A percentile compares a stretch with the other conserved stretches of the same genome.
phyloP scores from a whole-genome alignment of 2,329 filamentous ascomycete species.

The Ophiostoma triangulosporum region DNA sequence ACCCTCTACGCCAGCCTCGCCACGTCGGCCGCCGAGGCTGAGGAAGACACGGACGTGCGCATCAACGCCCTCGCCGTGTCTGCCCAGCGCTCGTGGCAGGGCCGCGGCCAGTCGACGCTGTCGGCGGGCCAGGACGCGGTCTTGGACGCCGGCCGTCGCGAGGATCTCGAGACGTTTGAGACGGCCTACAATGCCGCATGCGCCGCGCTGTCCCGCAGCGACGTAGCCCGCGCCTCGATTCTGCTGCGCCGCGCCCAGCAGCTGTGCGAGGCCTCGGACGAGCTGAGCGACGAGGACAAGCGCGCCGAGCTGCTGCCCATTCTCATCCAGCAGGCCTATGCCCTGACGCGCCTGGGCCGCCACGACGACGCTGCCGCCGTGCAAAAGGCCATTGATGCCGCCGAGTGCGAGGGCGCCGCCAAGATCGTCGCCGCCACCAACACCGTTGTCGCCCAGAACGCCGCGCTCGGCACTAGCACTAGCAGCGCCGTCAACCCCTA shows the following conservation, averaged over 20 bases:
- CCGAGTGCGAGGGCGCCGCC: conserved; percentile 55
- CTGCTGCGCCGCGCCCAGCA: conserved; percentile 57
- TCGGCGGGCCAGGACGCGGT: conserved; percentile 39
- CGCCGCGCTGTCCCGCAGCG: conserved; percentile 54
- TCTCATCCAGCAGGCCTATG: conserved; percentile 61
- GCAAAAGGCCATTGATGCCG: conserved; percentile 45
- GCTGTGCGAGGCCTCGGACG: conserved; percentile 60
- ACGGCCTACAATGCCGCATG: conserved; percentile 72
- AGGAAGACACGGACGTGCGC: conserved; percentile 59
- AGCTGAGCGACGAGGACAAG: conserved; percentile 62
- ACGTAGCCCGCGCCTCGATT: conserved; percentile 49
- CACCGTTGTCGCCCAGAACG: conserved; percentile 25
- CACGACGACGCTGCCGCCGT: conserved; percentile 50
- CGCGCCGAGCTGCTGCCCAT: conserved; percentile 62
- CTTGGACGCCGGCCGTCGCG: conserved; percentile 36
- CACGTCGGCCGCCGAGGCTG: conserved; percentile 25
- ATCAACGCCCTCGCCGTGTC: conserved; percentile 64
- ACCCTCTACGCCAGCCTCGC: conserved; percentile 49
- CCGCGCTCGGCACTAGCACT: background rate
- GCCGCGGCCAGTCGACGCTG: conserved; percentile 35
- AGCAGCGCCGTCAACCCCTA: conserved; percentile 44
- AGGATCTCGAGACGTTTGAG: conserved; percentile 64
- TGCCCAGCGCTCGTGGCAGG: conserved; percentile 61
- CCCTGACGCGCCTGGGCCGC: conserved; percentile 53
- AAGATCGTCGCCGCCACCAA: conserved; percentile 56